phyloP scores from a whole-genome alignment of 129 eudicot genomes.

The Centrapalus pauciflorus region DNA sequence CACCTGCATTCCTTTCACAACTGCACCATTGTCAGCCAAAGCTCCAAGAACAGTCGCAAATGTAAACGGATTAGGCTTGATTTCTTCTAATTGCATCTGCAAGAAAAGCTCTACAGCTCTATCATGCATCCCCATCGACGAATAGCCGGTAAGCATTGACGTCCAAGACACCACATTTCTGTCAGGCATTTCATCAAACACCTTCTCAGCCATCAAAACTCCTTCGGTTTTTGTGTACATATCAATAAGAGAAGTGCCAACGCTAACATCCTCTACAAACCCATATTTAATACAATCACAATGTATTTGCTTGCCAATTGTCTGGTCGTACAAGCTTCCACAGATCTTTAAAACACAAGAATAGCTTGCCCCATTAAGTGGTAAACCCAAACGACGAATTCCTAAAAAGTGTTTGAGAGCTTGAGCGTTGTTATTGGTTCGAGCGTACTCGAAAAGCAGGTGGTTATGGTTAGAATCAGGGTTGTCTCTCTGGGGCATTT shows the following conservation, averaged over 20 bases:
- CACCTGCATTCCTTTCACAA: constrained; percentile 62
- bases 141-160: constrained; percentile 76
- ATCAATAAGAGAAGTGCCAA: constrained; percentile 85
- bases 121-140: constrained; percentile 39
- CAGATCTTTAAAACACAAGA: constrained; percentile 79
- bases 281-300: constrained; percentile 62
- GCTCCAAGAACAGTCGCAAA: constrained; percentile 73
- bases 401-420: constrained; percentile 39
- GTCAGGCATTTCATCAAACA: constrained; percentile 59
- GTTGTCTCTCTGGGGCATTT: constrained; percentile 34
- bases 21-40: constrained; percentile 56
- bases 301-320: constrained; percentile 66
- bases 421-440: constrained; percentile 38
- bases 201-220: constrained; percentile 42
- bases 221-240: constrained; percentile 68
- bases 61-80: constrained; percentile 70
- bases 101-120: constrained; percentile 43
- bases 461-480: constrained; percentile 42
- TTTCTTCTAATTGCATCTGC: constrained; percentile 51
- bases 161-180: constrained; percentile 96
- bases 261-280: constrained; percentile 67
- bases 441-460: constrained; percentile 68
- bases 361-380: constrained; percentile 55
- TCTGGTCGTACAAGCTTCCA: constrained; percentile 46
- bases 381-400: constrained; percentile 46